Conservation (phyloP, 2,329 filamentous ascomycete genomes). For the Apiospora kogelbergensis region DNA sequence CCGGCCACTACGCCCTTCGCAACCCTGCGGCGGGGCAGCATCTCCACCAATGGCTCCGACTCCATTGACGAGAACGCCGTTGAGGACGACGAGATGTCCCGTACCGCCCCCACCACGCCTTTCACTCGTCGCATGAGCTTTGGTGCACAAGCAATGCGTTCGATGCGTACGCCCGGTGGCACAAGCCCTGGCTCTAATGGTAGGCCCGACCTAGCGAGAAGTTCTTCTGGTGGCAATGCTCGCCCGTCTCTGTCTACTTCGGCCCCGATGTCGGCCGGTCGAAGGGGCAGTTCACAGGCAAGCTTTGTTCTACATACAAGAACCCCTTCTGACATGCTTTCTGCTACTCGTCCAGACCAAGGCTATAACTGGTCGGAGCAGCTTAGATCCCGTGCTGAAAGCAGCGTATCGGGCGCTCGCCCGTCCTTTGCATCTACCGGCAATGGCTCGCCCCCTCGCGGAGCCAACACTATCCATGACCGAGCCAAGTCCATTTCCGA, state of each 20-base stretch:
- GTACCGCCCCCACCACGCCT: slow-evolving; percentile 67
- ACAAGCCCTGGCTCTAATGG: slow-evolving; percentile 63
- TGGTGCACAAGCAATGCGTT: slow-evolving; percentile 75
- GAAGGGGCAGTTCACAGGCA: slow-evolving; percentile 49
- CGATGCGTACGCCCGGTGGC: slow-evolving; percentile 59
- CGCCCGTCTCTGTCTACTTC: slow-evolving; percentile 31
- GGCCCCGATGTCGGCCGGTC: slow-evolving; percentile 31
- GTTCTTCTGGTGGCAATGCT: slow-evolving; percentile 26
- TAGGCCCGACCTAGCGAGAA: slow-evolving; percentile 45
- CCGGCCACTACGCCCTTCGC: slow-evolving; percentile 49
- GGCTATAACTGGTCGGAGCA: slow-evolving; percentile 98
- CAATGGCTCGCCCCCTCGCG: slow-evolving; percentile 43
- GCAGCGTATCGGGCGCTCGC: slow-evolving; percentile 61
- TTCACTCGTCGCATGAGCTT: slow-evolving; percentile 88
- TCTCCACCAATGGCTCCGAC: slow-evolving; percentile 66
- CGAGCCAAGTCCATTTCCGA: slow-evolving; percentile 70
- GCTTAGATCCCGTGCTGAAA: slow-evolving; percentile 87
- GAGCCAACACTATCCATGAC: slow-evolving; percentile 50
- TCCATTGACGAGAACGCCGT: slow-evolving; percentile 72
- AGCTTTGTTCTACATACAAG: slow-evolving; percentile 56
- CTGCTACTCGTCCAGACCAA: slow-evolving; percentile 70
- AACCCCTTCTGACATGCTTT: slow-evolving; percentile 66
- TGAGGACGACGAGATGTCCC: slow-evolving; percentile 65
- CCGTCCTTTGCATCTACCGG: slow-evolving; percentile 52
- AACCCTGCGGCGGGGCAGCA: slow-evolving; percentile 60